Percentiles rank a stretch among this genome's conserved stretches.
These are phyloP conservation scores for Beta corolliflora DNA, from an alignment of 179 eudicot genomes.

Conservation along the genomic window DNA sequence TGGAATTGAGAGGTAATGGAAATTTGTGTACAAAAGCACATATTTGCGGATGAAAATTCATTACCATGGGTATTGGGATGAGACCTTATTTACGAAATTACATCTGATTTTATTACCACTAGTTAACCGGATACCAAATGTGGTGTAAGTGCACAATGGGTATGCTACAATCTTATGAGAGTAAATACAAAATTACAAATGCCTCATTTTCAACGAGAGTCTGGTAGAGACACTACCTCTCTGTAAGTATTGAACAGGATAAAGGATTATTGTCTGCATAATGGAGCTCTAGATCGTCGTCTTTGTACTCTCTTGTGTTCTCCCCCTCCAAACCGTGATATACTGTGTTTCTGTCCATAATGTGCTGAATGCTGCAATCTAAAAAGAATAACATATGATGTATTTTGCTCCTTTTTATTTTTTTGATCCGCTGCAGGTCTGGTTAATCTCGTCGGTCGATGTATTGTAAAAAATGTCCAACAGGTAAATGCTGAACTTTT, in stretches of 20 bases:
- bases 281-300: neutral
- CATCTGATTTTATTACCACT: no score
- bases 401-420: neutral
- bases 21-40: no score
- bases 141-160: no score
- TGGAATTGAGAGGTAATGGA: no score
- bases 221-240: neutral
- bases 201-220: neutral
- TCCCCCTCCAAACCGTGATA: neutral
- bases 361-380: neutral
- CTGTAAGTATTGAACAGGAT: neutral
- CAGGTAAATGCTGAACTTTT: slow-evolving; percentile 40
- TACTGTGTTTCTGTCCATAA: neutral
- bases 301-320: neutral
- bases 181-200: no score
- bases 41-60: no score
- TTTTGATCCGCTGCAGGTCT: slow-evolving; percentile 42
- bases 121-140: no score
- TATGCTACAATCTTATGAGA: no score
- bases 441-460: slow-evolving; percentile 41
- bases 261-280: neutral
- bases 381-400: neutral
- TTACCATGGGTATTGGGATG: no score
- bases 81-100: no score
- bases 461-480: slow-evolving; percentile 50